Base-by-base conservation (phyloP, 2,329 filamentous ascomycete species). In the Scedosporium apiospermum region DNA sequence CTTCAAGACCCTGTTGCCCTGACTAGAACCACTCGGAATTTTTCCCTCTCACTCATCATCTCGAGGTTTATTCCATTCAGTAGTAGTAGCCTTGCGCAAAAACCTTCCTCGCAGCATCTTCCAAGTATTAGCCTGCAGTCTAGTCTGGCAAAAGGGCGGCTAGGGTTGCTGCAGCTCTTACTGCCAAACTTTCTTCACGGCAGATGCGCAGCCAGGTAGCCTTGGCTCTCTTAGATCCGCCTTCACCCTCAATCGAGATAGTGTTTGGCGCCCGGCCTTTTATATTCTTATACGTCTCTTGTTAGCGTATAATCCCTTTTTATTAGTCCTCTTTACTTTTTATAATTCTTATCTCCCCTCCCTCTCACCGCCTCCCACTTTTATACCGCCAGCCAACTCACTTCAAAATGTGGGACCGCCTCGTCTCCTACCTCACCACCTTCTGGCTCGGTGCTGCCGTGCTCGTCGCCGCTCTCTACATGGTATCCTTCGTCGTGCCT, bases 401-500 rank as follows among this genome's bases (percentile, higher is more conserved):
- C 65, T 67, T 65, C 66, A 73, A 74, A 70, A 63, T 78, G 65
- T 68, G 66, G 69, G 81, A 81, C 72, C 62, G 49, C 51, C 61
- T 63, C 62, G 30, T 57, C 60, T 58, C 42, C n/a, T 63, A 57
- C 18, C 6, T 49, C 42, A 58, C 23, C 41, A 63, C 55, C 55
- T 63, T 63, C 42, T 60, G 38, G 51, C 23, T 42, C 57, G 55
- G 57, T 16, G 10, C 14, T 27, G 57, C 27, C 6, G 61, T 27
- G n/a, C 61, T 63, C 42, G 34, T 63, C 27, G 30, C 10, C 3
- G n/a, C 26, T 21, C 57, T 63, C 9, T 89, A 87, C 77, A 76
- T 85, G 74, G 73, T 88, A 65, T 87, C 86, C 64, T 73, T 81
- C 67, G 75, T 82, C 68, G 69, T 84, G 53, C 82, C 85, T 65